A percentile compares a stretch with the other conserved stretches of the same genome.
phyloP scores from a whole-genome alignment of 495 filamentous ascomycete genomes.

The Echria macrotheca region DNA sequence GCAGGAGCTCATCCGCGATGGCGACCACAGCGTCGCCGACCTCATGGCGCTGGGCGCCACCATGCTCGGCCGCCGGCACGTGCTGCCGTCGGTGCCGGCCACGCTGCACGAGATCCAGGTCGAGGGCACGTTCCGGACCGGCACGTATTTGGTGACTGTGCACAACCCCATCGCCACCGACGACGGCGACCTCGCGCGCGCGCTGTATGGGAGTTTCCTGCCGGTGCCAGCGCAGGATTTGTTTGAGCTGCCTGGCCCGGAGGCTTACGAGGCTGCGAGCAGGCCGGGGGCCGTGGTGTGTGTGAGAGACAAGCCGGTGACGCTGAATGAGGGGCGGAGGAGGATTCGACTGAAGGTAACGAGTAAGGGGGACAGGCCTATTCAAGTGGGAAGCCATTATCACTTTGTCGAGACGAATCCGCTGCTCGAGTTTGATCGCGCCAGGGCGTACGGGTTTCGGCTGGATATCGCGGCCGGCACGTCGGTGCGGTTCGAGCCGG shows the following conservation, averaged over 20 bases:
- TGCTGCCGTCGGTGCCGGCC: conserved; percentile 71
- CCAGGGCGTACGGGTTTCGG: conserved; percentile 74
- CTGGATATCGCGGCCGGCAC: conserved; percentile 91
- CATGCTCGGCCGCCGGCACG: conserved; percentile 92
- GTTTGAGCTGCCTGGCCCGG: conserved; percentile 57
- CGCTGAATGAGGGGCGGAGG: conserved; percentile 68
- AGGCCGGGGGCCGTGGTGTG: conserved; percentile 76
- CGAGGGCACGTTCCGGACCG: conserved; percentile 86
- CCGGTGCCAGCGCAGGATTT: conserved; percentile 63
- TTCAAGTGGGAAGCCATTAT: conserved; percentile 95
- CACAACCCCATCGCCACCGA: conserved; percentile 84
- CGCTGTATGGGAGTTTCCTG: conserved; percentile 88
- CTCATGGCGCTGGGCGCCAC: conserved; percentile 88
- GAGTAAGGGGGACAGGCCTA: conserved; percentile 84
- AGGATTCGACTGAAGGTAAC: conserved; percentile 70
- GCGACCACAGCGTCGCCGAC: conserved; percentile 81
- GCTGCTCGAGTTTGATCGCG: conserved; percentile 85
- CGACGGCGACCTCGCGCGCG: conserved; percentile 79
- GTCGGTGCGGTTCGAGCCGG: conserved; percentile 91
- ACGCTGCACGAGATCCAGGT: conserved; percentile 82
- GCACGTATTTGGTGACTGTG: conserved; percentile 93
- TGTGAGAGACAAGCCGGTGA: conserved; percentile 66
- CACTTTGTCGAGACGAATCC: conserved; percentile 95
- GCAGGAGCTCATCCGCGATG: conserved; percentile 98
- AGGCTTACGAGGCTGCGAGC: conserved; percentile 57